Evolutionary conservation across 176 grass and related monocot genomes (phyloP).

Genomic region (Oryza coarctata): DNA sequence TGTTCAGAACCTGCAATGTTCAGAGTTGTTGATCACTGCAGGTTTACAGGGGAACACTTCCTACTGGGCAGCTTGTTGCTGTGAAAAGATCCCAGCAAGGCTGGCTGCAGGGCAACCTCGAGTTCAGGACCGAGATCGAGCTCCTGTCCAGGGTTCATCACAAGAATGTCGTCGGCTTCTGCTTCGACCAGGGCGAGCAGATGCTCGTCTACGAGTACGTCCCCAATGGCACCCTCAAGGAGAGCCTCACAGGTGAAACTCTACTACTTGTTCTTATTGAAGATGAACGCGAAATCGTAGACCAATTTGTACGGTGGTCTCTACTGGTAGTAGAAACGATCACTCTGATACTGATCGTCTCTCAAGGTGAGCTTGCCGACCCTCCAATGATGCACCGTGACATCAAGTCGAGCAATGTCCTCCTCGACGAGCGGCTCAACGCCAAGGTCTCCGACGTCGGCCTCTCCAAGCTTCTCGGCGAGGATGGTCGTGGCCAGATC

Average conservation of each 20-base stretch:
- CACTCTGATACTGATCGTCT: neutral
- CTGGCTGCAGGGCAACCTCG: slow-evolving; percentile 59
- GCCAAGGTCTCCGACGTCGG: slow-evolving; percentile 85
- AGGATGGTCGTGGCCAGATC: slow-evolving; percentile 37
- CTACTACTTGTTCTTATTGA: neutral
- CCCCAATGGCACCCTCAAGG: slow-evolving; percentile 81
- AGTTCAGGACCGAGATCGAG: slow-evolving; percentile 85
- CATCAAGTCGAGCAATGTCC: slow-evolving; percentile 87
- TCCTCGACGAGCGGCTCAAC: slow-evolving; percentile 76
- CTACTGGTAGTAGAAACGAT: too few species aligned
- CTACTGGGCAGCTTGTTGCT: slow-evolving; percentile 63
- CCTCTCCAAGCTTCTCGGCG: slow-evolving; percentile 67
- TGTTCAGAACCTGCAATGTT: neutral
- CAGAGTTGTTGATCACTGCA: slow-evolving; percentile 11
- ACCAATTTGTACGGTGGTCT: too few species aligned
- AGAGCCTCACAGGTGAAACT: slow-evolving; percentile 64
- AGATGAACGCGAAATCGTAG: neutral
- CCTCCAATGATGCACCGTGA: slow-evolving; percentile 85
- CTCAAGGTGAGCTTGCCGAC: slow-evolving; percentile 77
- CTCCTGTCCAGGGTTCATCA: slow-evolving; percentile 80
- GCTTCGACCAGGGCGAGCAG: slow-evolving; percentile 75
- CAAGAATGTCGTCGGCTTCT: slow-evolving; percentile 86
- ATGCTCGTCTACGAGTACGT: slow-evolving; percentile 82
- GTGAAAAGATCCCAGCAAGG: slow-evolving; percentile 74
- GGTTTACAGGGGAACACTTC: slow-evolving; percentile 68